A percentile compares a stretch with the other conserved stretches of the same genome.
Conservation (phyloP, 805 yeast species). For the Cyberlindnera sargentensis region DNA sequence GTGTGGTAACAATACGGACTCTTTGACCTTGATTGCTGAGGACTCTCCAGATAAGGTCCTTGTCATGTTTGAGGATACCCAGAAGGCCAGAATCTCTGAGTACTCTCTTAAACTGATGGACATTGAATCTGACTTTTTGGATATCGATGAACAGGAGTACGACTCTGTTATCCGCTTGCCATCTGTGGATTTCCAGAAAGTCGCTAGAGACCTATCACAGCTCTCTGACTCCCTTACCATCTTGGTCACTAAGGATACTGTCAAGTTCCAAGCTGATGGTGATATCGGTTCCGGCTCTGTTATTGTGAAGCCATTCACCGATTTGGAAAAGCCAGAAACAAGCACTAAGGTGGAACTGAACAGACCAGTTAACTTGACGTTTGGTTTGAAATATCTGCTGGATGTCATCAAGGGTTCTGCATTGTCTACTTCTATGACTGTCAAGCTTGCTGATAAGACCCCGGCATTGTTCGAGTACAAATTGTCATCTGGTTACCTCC, state of each 20-base stretch:
- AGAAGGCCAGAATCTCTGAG: slow-evolving; percentile 87
- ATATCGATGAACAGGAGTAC: slow-evolving; percentile 90
- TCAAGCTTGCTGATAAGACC: slow-evolving; percentile 82
- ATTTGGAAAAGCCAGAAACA: slow-evolving; percentile 74
- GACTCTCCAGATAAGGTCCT: slow-evolving; percentile 75
- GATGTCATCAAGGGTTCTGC: slow-evolving; percentile 90
- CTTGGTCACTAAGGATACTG: slow-evolving; percentile 84
- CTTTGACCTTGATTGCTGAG: slow-evolving; percentile 83
- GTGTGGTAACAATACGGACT: slow-evolving; percentile 87
- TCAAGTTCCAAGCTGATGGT: slow-evolving; percentile 85
- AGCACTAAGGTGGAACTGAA: slow-evolving; percentile 70
- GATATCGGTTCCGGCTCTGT: slow-evolving; percentile 86
- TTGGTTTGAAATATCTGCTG: slow-evolving; percentile 84
- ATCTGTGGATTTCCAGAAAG: slow-evolving; percentile 78
- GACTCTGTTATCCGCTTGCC: slow-evolving; percentile 86
- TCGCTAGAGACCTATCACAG: slow-evolving; percentile 80
- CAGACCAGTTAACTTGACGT: slow-evolving; percentile 81
- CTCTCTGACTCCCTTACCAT: slow-evolving; percentile 84
- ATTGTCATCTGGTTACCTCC: slow-evolving; percentile 84
- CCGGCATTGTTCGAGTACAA: slow-evolving; percentile 94
- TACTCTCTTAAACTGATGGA: slow-evolving; percentile 90
- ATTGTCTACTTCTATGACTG: slow-evolving; percentile 67
- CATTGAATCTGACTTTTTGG: slow-evolving; percentile 89
- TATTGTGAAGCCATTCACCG: slow-evolving; percentile 75
- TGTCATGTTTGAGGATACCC: slow-evolving; percentile 84